Percentiles rank a stretch among this genome's conserved stretches.
Conservation (phyloP, 2,329 filamentous ascomycete genomes). For the Kalaharituber pfeilii region DNA sequence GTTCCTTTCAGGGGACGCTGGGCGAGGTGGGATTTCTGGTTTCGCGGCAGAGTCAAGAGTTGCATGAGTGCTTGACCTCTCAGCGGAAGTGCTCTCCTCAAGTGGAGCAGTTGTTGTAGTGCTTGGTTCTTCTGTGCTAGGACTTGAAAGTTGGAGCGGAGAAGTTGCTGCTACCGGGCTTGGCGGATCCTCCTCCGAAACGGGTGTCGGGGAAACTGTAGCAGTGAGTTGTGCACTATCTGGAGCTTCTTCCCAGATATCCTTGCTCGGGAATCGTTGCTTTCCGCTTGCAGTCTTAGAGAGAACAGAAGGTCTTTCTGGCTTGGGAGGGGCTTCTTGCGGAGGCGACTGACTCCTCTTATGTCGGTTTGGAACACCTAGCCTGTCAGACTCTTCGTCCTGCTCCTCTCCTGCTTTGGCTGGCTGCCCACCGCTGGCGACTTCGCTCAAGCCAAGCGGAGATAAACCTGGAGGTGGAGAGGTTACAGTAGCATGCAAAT, state of each 20-base stretch:
- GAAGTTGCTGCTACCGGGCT: background rate
- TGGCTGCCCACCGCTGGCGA: background rate
- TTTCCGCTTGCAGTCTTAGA: background rate
- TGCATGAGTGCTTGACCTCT: conserved; percentile 10
- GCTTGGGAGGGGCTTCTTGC: background rate
- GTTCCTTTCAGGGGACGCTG: conserved; percentile 34
- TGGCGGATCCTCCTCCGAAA: background rate
- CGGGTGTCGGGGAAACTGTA: conserved; percentile 11
- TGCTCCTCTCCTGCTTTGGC: background rate
- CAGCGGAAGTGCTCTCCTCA: conserved; percentile 7
- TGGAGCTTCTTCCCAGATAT: conserved; percentile 94
- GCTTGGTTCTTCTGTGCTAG: background rate
- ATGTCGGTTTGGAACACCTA: background rate
- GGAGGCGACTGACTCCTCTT: background rate
- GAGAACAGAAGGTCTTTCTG: background rate
- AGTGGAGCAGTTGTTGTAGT: conserved; percentile 2
- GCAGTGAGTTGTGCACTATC: conserved; percentile 24
- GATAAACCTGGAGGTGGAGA: background rate
- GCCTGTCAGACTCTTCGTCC: conserved; percentile 1
- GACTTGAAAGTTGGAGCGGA: background rate
- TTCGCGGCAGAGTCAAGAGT: conserved; percentile 30
- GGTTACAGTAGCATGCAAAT: background rate
- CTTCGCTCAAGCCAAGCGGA: background rate
- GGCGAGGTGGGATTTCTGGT: conserved; percentile 44
- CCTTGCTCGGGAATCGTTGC: conserved; percentile 76